Base-by-base conservation (phyloP, 2,329 filamentous ascomycete species). In the Cryphonectria naterciae region DNA sequence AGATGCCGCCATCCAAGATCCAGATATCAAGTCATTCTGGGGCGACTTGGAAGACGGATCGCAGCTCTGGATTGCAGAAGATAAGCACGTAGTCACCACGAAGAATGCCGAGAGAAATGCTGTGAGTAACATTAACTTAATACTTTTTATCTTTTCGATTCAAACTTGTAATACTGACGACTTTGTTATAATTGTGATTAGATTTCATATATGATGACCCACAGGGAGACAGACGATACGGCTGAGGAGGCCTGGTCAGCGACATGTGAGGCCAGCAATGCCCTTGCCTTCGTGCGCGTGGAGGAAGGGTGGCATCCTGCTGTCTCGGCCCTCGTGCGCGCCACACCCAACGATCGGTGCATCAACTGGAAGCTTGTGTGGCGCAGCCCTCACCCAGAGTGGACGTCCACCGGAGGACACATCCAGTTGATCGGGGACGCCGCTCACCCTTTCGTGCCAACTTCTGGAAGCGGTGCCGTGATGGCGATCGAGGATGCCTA, bases 341-440 rank as follows among this genome's bases (percentile, higher is more conserved):
- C 74, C 0, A 74, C 76, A 13, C 72, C 77, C 56, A 73, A 74
- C 41, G 74, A 74, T 60, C 73, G 74, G 41, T 72, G 82, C 70
- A 77, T 81, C 72, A 79, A 83, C 74, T 83, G 81, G 68, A 80
- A 81, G 75, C 78, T 83, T 52, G 80, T 81, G 73, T 82, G 80
- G 81, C 80, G 81, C 19, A 77, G 83, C 69, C 80, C 15, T 75
- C 79, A 0, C 70, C 78, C 77, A 0, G 77, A 75, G n/a, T 81
- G 79, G 79, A 73, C 76, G 3, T 81, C 79, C 1, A 74, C 75
- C 0, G 73, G 74, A 0, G 77, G 73, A 6, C 77, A 77, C 3
- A 75, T 81, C 2, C 73, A 81, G 5, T 74, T 78, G 37, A 79
- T 81, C 17, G 80, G 80, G n/a, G 80, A 82, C 66, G 78, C 80